Base-by-base conservation (phyloP, 2,329 filamentous ascomycete genomes). In the Talaromyces albobiverticillius region DNA sequence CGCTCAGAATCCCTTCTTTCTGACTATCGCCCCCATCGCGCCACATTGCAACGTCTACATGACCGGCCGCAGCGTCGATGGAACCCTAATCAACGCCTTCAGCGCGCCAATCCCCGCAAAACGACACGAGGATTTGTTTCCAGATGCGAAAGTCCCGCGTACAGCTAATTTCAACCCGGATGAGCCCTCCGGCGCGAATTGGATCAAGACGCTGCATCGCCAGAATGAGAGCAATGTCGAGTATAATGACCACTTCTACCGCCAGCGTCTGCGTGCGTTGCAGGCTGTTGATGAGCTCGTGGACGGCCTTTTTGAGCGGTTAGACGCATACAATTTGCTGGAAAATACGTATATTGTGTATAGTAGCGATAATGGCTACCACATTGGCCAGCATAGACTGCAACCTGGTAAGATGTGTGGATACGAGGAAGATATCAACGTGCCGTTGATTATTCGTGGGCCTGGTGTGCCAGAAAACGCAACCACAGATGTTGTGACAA, bases 111-210 rank as follows among this genome's bases (percentile, higher is more conserved):
- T 62, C 16, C 66, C 57, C 1, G 79, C 83, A 0, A 71, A 80
- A 26, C 74, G 83, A 29, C 84, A 89, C 59, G 75, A 76, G 36
- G 65, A 83, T 60, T 72, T 87, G 0, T 89, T 88, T 63, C 68
- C 75, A 7, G 77, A 82, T 20, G 76, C 72, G 0, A 78, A 73
- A 22, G 79, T 87, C 0, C 86, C 86, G 0, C 75, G 86, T 3
- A 82, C 79, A 1, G 71, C 74, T 0, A 84, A 82, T 63, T 89
- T 89, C 65, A 89, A 89, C 57, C 84, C 82, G 0, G 77, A 78
- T 9, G 70, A 60, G 62, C 67, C 64, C 11, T 69, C 67, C n/a
- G 69, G 73, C 3, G 76, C 73, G 0, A 72, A 70, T 40, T 81
- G 77, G 78, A 67, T 79, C 16, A 62, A 60, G 16, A 60, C 64